These are phyloP conservation scores for Vitellaria paradoxa DNA, from an alignment of 179 eudicot genomes.

Conservation along the genomic window DNA sequence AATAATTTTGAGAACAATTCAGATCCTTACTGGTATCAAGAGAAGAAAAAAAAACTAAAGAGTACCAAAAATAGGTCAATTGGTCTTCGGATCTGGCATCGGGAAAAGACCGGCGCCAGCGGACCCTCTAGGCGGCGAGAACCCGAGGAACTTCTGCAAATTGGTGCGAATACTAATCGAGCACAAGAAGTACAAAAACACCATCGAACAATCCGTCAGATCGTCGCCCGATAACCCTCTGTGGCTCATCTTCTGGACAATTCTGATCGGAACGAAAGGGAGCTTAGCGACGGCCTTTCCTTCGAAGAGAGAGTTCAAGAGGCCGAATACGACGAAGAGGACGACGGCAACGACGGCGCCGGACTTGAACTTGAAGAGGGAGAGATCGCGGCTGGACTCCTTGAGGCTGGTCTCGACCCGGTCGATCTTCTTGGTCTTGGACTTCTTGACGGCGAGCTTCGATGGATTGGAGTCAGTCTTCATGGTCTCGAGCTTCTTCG, in stretches of 20 bases:
- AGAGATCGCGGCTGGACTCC: constrained; percentile 82
- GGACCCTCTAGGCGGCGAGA: constrained; percentile 91
- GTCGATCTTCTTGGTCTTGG: constrained; percentile 77
- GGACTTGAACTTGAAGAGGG: constrained; percentile 93
- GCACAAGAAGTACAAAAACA: constrained; percentile 80
- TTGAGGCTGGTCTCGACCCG: constrained; percentile 87
- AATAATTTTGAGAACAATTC: too few relatives aligned
- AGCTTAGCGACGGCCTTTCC: constrained; percentile 83
- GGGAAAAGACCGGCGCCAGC: constrained; percentile 75
- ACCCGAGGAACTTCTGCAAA: constrained; percentile 93
- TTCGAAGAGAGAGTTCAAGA: constrained; percentile 74
- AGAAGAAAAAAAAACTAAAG: neutral
- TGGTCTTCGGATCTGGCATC: constrained; percentile 87
- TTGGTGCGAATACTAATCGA: constrained; percentile 91
- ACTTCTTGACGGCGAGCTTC: constrained; percentile 19
- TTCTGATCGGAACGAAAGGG: constrained; percentile 67
- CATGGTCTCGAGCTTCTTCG: constrained; percentile 89
- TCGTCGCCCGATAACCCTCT: constrained; percentile 80
- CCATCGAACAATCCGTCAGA: constrained; percentile 97
- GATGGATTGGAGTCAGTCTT: constrained; percentile 40
- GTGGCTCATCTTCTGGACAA: constrained; percentile 96
- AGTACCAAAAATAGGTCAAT: constrained; percentile 22
- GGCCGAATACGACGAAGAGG: constrained; percentile 77
- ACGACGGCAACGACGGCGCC: constrained; percentile 90
- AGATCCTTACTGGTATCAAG: too few relatives aligned